Conservation (phyloP, 208 protist species). For the Leishmania arabica region DNA sequence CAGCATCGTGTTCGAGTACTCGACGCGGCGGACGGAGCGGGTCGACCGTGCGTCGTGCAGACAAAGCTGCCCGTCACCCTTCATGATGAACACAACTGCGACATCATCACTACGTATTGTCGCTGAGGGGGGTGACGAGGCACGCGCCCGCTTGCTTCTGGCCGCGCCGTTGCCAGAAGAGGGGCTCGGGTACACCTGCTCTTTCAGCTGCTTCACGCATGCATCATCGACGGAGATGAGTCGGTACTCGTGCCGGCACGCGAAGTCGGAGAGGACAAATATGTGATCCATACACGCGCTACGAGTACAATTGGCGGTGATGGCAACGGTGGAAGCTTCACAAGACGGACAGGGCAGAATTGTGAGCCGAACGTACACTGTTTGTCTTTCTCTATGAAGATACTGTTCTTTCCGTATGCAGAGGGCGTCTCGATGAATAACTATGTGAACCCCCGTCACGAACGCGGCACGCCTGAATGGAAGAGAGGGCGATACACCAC, state of each 20-base stretch:
- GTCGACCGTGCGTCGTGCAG: slow-evolving; percentile 37
- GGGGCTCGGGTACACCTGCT: slow-evolving; percentile 2
- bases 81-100: slow-evolving; percentile 41
- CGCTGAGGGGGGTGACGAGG: too few species aligned
- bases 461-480: neutral
- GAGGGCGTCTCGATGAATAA: neutral
- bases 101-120: neutral
- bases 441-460: too few species aligned
- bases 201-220: slow-evolving; percentile 18
- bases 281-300: slow-evolving; percentile 42
- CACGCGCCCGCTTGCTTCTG: neutral
- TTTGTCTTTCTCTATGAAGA: neutral
- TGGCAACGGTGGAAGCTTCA: too few species aligned
- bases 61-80: slow-evolving; percentile 42
- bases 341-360: neutral
- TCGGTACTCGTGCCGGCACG: slow-evolving; percentile 35
- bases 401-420: neutral
- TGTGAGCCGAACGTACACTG: neutral
- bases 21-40: slow-evolving; percentile 58
- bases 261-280: slow-evolving; percentile 47
- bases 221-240: slow-evolving; percentile 48
- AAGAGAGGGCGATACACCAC: neutral
- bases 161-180: too few species aligned
- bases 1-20: slow-evolving; percentile 85
- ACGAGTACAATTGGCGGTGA: neutral